Conservation (phyloP, 192 early-diverging fungal species). For the Entophlyctis luteolus region DNA sequence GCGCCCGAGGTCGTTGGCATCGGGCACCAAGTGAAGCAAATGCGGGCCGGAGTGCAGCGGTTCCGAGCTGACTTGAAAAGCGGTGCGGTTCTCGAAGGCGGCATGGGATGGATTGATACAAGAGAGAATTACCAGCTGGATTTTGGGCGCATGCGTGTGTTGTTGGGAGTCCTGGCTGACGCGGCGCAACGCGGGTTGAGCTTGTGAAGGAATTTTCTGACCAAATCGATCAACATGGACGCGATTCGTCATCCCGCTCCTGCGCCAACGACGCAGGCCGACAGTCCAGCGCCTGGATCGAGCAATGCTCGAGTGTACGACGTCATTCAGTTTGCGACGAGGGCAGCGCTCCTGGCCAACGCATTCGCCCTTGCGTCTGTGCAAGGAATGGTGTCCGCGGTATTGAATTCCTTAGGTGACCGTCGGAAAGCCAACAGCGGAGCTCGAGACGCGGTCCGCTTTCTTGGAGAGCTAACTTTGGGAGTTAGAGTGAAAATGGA, state of each 20-base stretch:
- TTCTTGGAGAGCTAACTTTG: not conserved
- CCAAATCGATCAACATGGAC: no score
- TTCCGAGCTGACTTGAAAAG: constrained; percentile 14
- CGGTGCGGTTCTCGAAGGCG: not conserved
- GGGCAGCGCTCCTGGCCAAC: not conserved
- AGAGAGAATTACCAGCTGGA: not conserved
- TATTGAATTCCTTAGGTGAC: not conserved
- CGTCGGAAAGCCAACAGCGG: not conserved
- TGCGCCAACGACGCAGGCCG: no score
- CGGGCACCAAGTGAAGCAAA: constrained; percentile 8
- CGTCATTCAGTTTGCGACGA: not conserved
- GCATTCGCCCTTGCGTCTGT: not conserved
- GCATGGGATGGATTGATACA: not conserved
- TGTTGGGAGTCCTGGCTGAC: not conserved
- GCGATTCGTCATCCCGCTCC: no score
- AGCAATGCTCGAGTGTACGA: no score
- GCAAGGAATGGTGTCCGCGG: not conserved
- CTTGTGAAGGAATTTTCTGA: no score
- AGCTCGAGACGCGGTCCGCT: not conserved
- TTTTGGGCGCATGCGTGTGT: not conserved
- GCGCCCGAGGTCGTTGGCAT: constrained; percentile 15
- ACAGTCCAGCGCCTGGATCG: no score
- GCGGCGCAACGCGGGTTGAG: no score
- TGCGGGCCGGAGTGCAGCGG: constrained; percentile 5
- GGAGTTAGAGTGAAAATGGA: not conserved